Percentiles rank a stretch among this genome's conserved stretches.
phyloP scores from a whole-genome alignment of 1,284 basidiomycete species.

The Takashimella tepidaria region DNA sequence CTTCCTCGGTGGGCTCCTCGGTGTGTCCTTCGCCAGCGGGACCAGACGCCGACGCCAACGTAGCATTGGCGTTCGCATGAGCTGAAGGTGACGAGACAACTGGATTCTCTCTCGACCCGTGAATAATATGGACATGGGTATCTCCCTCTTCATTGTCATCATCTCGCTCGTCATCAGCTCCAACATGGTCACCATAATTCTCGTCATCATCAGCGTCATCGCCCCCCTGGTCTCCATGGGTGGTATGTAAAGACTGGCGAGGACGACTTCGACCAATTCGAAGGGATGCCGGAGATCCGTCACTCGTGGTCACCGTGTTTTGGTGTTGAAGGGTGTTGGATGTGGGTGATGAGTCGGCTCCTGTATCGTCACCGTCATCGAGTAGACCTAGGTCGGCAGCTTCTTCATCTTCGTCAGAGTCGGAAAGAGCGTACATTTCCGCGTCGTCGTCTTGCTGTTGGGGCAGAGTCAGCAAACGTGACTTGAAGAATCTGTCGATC shows the following conservation, averaged over 20 bases:
- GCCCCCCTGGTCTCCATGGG: no score
- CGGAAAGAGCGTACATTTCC: slow-evolving; percentile 33
- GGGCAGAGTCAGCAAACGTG: background rate
- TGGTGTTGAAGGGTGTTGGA: background rate
- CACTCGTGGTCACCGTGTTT: background rate
- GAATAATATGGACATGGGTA: background rate
- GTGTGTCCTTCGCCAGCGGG: slow-evolving; percentile 9
- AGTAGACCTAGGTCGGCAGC: slow-evolving; percentile 11
- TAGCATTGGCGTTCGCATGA: background rate
- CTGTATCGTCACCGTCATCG: background rate
- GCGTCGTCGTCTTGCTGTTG: slow-evolving; percentile 29
- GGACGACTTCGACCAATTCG: background rate
- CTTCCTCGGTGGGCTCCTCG: slow-evolving; percentile 14
- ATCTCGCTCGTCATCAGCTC: background rate
- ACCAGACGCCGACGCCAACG: background rate
- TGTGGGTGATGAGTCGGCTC: background rate
- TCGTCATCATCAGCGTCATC: background rate
- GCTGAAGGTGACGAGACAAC: background rate
- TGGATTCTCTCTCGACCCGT: no score
- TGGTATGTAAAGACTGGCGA: background rate
- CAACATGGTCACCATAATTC: no score
- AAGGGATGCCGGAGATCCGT: background rate
- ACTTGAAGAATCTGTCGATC: background rate
- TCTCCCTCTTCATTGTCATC: background rate
- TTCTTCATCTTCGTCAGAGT: slow-evolving; percentile 47